Evolutionary conservation across 2,329 filamentous ascomycete species (phyloP).

Genomic region (Neofusicoccum kwambonambiense): DNA sequence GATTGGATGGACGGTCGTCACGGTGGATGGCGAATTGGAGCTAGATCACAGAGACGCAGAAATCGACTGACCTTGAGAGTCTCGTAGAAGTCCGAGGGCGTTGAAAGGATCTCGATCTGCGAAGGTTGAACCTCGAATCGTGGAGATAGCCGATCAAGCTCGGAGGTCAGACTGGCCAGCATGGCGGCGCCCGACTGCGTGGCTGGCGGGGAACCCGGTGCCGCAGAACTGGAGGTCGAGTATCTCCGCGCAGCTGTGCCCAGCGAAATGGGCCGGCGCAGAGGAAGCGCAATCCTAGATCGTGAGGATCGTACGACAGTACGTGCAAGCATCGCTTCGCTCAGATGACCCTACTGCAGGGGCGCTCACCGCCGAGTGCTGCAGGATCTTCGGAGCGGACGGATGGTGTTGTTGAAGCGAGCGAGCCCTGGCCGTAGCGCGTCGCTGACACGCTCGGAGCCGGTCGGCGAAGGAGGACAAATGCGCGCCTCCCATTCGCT

Average conservation of each 20-base stretch:
- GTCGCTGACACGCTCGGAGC: not conserved
- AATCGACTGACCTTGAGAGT: slow-evolving; percentile 70
- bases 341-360: not conserved
- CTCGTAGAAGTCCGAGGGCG: slow-evolving; percentile 86
- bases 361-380: not conserved
- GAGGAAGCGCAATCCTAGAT: not conserved
- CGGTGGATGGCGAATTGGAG: too few relatives aligned
- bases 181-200: slow-evolving; percentile 51
- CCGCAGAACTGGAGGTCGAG: slow-evolving; percentile 32
- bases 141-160: slow-evolving; percentile 87
- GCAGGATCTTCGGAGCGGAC: not conserved
- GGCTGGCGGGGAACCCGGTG: slow-evolving; percentile 27
- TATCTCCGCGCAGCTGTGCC: slow-evolving; percentile 31
- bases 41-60: not conserved
- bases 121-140: slow-evolving; percentile 82
- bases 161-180: slow-evolving; percentile 62
- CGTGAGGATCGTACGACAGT: not conserved
- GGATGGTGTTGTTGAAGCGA: not conserved
- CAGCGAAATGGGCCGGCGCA: slow-evolving; percentile 21
- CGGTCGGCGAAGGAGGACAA: not conserved
- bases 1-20: too few relatives aligned
- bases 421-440: not conserved
- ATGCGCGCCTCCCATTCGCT: not conserved
- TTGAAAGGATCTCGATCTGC: slow-evolving; percentile 74
- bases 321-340: slow-evolving; percentile 10